Conservation (phyloP, 1,284 basidiomycete species). For the Mycena sp. region DNA sequence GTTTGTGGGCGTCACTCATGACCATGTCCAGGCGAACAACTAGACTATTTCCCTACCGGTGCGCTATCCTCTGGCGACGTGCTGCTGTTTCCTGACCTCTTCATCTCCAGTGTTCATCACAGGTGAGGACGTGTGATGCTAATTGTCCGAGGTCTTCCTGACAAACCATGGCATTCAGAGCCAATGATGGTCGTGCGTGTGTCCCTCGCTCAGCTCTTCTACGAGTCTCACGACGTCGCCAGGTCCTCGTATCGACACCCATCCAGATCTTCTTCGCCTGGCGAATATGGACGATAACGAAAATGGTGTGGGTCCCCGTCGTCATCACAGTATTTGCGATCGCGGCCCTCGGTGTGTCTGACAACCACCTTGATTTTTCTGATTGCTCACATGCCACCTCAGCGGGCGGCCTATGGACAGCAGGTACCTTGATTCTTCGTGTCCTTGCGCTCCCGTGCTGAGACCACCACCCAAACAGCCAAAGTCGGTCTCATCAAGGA, state of each 20-base stretch:
- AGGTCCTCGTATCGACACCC: constrained; percentile 59
- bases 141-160: too few species aligned
- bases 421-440: too few species aligned
- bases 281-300: constrained; percentile 51
- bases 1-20: too few species aligned
- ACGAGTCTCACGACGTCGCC: background rate
- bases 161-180: background rate
- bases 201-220: too few species aligned
- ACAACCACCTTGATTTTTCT: background rate
- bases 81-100: too few species aligned
- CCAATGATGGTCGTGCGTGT: constrained; percentile 8
- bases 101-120: too few species aligned
- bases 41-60: too few species aligned
- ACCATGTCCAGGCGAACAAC: too few species aligned
- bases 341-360: constrained; percentile 48
- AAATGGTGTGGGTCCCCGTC: constrained; percentile 45
- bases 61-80: too few species aligned
- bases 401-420: constrained; percentile 60
- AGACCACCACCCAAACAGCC: too few species aligned
- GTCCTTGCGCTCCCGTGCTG: too few species aligned
- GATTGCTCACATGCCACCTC: background rate
- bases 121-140: too few species aligned
- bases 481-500: constrained; percentile 38
- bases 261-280: constrained; percentile 64
- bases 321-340: constrained; percentile 49